Conservation (phyloP, 805 yeast genomes). For the Wickerhamomyces hampshirensis region DNA sequence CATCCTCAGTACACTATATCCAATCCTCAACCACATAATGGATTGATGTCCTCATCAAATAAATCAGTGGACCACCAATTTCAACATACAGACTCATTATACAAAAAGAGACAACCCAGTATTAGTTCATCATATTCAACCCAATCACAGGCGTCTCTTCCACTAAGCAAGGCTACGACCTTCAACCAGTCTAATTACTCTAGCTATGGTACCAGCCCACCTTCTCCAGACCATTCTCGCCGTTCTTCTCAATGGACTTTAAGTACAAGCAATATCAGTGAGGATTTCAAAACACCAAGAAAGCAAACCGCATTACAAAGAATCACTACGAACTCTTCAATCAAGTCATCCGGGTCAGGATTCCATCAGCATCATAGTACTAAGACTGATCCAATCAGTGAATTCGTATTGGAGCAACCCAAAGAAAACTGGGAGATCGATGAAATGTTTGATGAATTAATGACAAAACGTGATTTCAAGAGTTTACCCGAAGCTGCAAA, state of each 20-base stretch:
- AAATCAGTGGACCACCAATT: conserved; percentile 4
- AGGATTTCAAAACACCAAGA: conserved; percentile 18
- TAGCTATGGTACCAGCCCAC: conserved; percentile 18
- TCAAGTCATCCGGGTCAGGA: conserved; percentile 10
- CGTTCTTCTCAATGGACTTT: conserved; percentile 23
- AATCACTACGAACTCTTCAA: conserved; percentile 20
- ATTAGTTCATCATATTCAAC: conserved; percentile 20
- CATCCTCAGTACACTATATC: conserved; percentile 14
- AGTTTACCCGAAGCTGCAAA: conserved; percentile 67
- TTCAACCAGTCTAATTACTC: conserved; percentile 19
- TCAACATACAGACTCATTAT: conserved; percentile 3
- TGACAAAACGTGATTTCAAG: conserved; percentile 78
- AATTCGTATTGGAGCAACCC: conserved; percentile 56
- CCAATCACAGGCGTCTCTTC: conserved; percentile 23
- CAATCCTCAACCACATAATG: conserved; percentile 22
- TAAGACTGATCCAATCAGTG: conserved; percentile 6
- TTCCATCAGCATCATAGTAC: conserved; percentile 1
- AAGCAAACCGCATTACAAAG: conserved; percentile 20
- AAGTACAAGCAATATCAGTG: conserved; percentile 3
- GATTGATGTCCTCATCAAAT: neutral
- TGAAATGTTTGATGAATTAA: conserved; percentile 67
- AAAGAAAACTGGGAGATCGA: conserved; percentile 61
- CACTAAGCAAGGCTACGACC: conserved; percentile 23
- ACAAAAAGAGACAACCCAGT: conserved; percentile 22
- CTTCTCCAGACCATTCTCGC: conserved; percentile 25